Conservation (phyloP, 2,329 filamentous ascomycete species). For the Epichloe coenophiala region DNA sequence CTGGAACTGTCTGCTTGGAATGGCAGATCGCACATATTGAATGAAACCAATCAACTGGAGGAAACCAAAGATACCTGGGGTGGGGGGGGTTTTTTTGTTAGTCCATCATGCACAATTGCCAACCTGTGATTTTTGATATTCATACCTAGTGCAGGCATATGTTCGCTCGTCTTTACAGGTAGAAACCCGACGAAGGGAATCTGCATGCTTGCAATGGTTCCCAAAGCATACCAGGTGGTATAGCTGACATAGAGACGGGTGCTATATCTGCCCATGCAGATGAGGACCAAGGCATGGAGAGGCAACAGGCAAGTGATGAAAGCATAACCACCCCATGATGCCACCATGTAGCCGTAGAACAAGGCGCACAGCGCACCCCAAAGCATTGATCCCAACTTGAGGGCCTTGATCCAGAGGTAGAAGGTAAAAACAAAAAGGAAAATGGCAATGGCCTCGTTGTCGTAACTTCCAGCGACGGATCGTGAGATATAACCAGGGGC, state of each 20-base stretch:
- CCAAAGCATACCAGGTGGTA: slow-evolving; percentile 94
- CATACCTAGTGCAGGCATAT: slow-evolving; percentile 87
- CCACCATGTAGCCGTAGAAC: slow-evolving; percentile 99
- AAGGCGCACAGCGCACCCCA: slow-evolving; percentile 91
- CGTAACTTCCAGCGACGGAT: slow-evolving; percentile 95
- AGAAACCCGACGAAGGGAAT: slow-evolving; percentile 97
- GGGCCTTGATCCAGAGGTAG: slow-evolving; percentile 96
- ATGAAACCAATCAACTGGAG: slow-evolving; percentile 88
- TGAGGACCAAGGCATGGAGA: slow-evolving; percentile 82
- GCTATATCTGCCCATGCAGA: slow-evolving; percentile 96
- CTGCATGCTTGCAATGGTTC: slow-evolving; percentile 96
- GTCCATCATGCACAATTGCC: slow-evolving; percentile 7
- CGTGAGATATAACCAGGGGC: slow-evolving; percentile 94
- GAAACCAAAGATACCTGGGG: slow-evolving; percentile 78
- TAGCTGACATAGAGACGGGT: slow-evolving; percentile 90
- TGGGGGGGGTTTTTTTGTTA: neutral
- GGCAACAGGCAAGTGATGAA: slow-evolving; percentile 98
- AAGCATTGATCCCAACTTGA: slow-evolving; percentile 91
- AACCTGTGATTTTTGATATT: slow-evolving; percentile 18
- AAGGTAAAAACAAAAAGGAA: slow-evolving; percentile 98
- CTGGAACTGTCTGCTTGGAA: slow-evolving; percentile 89
- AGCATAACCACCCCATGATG: slow-evolving; percentile 97
- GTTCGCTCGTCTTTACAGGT: slow-evolving; percentile 91
- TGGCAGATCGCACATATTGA: slow-evolving; percentile 75
- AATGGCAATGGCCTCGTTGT: slow-evolving; percentile 98